A percentile compares a stretch with the other conserved stretches of the same genome.
Conservation (phyloP, 2,329 filamentous ascomycete species). For the Cylindrodendrum hubeiense region DNA sequence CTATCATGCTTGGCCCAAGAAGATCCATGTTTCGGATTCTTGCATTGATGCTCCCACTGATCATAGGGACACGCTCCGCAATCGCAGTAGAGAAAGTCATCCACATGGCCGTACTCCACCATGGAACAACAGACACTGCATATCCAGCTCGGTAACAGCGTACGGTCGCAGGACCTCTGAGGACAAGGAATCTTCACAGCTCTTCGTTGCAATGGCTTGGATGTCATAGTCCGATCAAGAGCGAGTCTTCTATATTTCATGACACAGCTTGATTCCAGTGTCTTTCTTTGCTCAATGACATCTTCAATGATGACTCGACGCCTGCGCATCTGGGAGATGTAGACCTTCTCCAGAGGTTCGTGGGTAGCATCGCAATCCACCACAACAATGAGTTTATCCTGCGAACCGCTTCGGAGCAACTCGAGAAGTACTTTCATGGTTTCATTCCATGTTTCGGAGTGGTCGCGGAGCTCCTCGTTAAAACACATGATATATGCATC, state of each 20-base stretch:
- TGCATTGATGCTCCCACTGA: slow-evolving; percentile 50
- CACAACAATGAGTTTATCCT: neutral
- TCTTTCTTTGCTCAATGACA: neutral
- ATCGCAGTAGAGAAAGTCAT: slow-evolving; percentile 51
- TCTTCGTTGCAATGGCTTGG: slow-evolving; percentile 31
- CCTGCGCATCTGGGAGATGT: neutral
- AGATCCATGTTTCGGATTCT: slow-evolving; percentile 37
- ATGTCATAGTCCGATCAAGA: neutral
- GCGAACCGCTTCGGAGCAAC: too few species aligned
- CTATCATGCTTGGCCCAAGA: slow-evolving; percentile 26
- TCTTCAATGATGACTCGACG: neutral
- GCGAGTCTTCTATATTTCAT: slow-evolving; percentile 4
- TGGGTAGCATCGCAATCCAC: neutral
- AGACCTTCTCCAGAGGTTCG: neutral
- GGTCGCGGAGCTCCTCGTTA: too few species aligned
- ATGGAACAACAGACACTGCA: slow-evolving; percentile 9
- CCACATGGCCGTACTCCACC: slow-evolving; percentile 18
- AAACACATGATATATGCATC: too few species aligned
- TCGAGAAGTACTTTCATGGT: too few species aligned
- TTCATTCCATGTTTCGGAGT: too few species aligned
- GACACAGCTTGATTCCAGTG: slow-evolving; percentile 10
- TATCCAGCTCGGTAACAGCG: slow-evolving; percentile 15
- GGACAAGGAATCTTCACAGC: slow-evolving; percentile 51
- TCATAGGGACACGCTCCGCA: slow-evolving; percentile 48
- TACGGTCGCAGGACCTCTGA: slow-evolving; percentile 33